Conservation (phyloP, 2,329 filamentous ascomycete genomes). For the Apiospora sp. region DNA sequence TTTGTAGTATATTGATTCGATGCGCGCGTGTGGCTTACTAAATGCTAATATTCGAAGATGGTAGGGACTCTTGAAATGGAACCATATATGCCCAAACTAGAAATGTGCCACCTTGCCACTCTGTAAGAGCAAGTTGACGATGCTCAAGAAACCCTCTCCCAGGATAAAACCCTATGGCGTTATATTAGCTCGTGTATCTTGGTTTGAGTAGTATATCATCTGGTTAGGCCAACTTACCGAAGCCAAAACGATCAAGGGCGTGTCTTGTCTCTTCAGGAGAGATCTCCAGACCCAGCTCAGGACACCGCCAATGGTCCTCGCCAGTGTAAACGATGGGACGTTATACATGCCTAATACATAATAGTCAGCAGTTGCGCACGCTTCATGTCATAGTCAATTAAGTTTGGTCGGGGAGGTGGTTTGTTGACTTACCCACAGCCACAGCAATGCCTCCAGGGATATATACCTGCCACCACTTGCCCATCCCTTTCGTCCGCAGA, state of each 20-base stretch:
- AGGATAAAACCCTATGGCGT: slow-evolving; percentile 78
- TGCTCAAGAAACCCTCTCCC: slow-evolving; percentile 90
- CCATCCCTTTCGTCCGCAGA: slow-evolving; percentile 67
- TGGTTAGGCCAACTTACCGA: slow-evolving; percentile 56
- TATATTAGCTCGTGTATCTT: not conserved
- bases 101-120: slow-evolving; percentile 79
- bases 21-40: not conserved
- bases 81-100: slow-evolving; percentile 40
- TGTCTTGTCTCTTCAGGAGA: slow-evolving; percentile 61
- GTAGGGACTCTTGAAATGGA: not conserved
- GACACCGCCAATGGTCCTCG: slow-evolving; percentile 81
- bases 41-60: not conserved
- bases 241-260: slow-evolving; percentile 88
- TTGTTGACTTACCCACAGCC: slow-evolving; percentile 74
- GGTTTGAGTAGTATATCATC: no score
- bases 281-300: slow-evolving; percentile 79
- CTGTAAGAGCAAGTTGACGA: slow-evolving; percentile 85
- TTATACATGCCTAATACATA: slow-evolving; percentile 84
- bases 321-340: slow-evolving; percentile 92
- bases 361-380: slow-evolving; percentile 1
- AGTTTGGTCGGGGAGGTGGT: not conserved
- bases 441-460: slow-evolving; percentile 95
- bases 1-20: no score
- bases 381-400: not conserved
- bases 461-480: slow-evolving; percentile 73